phyloP scores from a whole-genome alignment of 2,329 filamentous ascomycete genomes.

The Fusarium citri region DNA sequence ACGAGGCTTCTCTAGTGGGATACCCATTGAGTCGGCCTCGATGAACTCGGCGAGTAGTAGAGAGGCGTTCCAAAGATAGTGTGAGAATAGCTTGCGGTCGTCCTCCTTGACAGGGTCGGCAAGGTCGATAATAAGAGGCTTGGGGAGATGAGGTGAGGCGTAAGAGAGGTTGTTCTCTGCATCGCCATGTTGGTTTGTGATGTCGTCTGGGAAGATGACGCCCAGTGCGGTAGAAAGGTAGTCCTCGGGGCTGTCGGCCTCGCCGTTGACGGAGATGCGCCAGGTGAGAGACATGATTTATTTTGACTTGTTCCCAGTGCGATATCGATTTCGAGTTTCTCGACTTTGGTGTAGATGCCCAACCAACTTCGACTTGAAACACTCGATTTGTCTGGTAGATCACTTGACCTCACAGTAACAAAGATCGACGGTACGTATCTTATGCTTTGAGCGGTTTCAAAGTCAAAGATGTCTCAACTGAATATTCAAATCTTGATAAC shows the following conservation, averaged over 20 bases:
- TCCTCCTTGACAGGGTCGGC: slow-evolving; percentile 62
- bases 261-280: slow-evolving; percentile 47
- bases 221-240: slow-evolving; percentile 69
- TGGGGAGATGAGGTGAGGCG: slow-evolving; percentile 62
- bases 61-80: slow-evolving; percentile 79
- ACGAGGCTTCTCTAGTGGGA: slow-evolving; percentile 29
- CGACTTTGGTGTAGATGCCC: slow-evolving; percentile 9
- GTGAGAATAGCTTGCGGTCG: slow-evolving; percentile 72
- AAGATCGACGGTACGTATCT: not conserved
- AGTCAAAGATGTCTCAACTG: not conserved
- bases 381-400: not conserved
- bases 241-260: slow-evolving; percentile 62
- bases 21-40: slow-evolving; percentile 59
- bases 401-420: slow-evolving; percentile 12
- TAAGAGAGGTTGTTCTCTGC: slow-evolving; percentile 69
- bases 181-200: slow-evolving; percentile 74
- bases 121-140: slow-evolving; percentile 58
- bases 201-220: slow-evolving; percentile 76
- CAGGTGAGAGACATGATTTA: slow-evolving; percentile 58
- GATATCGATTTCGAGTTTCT: not conserved
- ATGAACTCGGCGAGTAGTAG: slow-evolving; percentile 67
- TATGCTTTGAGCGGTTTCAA: not conserved
- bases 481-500: not conserved
- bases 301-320: not conserved
- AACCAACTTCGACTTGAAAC: not conserved